These are phyloP conservation scores for Bipolaris victoriae DNA, from an alignment of 2,329 filamentous ascomycete species.

Conservation along the genomic window DNA sequence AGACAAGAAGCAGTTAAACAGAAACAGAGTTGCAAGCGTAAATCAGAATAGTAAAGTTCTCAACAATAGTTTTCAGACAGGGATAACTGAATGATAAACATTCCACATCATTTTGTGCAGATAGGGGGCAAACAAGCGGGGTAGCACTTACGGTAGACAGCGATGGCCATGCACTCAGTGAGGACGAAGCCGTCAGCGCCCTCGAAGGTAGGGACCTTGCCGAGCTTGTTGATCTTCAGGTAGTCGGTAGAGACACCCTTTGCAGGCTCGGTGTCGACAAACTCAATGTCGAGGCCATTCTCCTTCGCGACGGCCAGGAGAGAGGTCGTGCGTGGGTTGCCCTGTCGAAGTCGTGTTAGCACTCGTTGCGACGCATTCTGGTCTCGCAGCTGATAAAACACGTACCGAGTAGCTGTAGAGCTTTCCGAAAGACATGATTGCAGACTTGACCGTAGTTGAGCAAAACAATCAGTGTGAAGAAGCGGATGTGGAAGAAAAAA, in stretches of 20 bases:
- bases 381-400: conserved; percentile 9
- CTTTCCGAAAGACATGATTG: conserved; percentile 95
- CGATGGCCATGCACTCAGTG: conserved; percentile 90
- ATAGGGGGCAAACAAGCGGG: conserved; percentile 20
- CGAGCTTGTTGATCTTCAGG: conserved; percentile 82
- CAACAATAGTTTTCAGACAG: conserved; percentile 97
- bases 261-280: conserved; percentile 72
- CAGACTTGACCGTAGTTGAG: conserved; percentile 32
- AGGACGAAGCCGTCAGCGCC: conserved; percentile 90
- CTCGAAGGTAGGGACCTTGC: conserved; percentile 91
- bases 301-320: conserved; percentile 95
- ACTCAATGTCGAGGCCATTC: conserved; percentile 91
- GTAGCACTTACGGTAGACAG: conserved; percentile 87
- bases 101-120: conserved; percentile 67
- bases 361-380: conserved; percentile 23
- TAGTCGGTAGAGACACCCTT: conserved; percentile 76
- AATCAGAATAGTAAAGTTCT: conserved; percentile 76
- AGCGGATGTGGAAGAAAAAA: conserved; percentile 29
- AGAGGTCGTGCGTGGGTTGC: conserved; percentile 86
- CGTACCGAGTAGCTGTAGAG: conserved; percentile 79
- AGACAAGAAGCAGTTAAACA: conserved; percentile 21
- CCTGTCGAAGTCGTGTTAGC: conserved; percentile 59
- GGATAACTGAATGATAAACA: conserved; percentile 67
- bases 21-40: conserved; percentile 66
- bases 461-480: conserved; percentile 40